Evolutionary conservation across 2,329 filamentous ascomycete genomes (phyloP).

Genomic region (Trichoderma sp.): DNA sequence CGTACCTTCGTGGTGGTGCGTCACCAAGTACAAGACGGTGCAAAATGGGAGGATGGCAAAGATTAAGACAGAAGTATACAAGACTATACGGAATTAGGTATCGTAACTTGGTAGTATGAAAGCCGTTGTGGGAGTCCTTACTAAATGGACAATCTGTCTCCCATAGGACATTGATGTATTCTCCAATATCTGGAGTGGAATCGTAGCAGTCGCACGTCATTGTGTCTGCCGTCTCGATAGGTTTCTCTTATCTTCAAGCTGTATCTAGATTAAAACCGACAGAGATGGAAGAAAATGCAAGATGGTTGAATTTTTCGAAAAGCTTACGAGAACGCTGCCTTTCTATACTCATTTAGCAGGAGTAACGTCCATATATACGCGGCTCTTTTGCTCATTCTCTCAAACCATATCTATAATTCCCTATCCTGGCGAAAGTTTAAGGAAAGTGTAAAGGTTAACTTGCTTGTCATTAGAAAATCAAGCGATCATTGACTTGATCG

Average conservation of each 20-base stretch:
- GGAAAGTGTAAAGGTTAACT: neutral
- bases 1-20: neutral
- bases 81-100: neutral
- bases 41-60: neutral
- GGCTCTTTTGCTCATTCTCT: neutral
- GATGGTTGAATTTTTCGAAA: neutral
- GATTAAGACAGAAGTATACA: neutral
- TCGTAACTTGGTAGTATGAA: neutral
- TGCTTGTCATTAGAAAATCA: neutral
- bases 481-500: neutral
- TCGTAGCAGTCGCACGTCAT: neutral
- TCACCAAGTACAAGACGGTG: neutral
- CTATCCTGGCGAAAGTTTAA: too few species aligned
- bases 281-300: neutral
- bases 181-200: too few species aligned
- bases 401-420: neutral
- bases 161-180: too few species aligned
- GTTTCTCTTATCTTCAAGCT: neutral
- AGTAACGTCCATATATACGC: neutral
- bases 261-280: neutral
- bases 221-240: too few species aligned
- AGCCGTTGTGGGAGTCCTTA: neutral
- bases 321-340: neutral
- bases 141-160: neutral
- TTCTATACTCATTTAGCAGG: neutral